phyloP scores from a whole-genome alignment of 2,329 filamentous ascomycete genomes.

The Penicillium thymicola region DNA sequence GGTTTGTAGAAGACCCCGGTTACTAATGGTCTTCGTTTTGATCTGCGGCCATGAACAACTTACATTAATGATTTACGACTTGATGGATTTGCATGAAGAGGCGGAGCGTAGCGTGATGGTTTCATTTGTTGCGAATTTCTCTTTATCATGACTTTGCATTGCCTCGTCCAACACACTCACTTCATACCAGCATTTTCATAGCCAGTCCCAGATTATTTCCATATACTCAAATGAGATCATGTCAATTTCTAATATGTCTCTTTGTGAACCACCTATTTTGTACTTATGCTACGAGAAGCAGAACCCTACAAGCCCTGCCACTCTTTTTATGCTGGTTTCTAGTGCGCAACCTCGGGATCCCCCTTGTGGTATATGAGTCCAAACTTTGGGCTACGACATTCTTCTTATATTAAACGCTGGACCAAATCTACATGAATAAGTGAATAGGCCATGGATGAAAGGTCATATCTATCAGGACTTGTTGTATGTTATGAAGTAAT shows the following conservation, averaged over 20 bases:
- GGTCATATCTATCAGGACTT: no score
- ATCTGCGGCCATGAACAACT: neutral
- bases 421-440: no score
- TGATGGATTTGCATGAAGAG: conserved; percentile 7
- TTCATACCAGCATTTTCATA: neutral
- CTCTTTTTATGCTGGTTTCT: neutral
- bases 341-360: neutral
- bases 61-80: conserved; percentile 18
- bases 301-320: neutral
- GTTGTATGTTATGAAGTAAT: neutral
- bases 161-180: neutral
- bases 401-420: no score
- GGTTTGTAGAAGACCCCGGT: conserved; percentile 6
- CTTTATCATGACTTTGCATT: neutral
- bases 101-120: neutral
- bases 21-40: neutral
- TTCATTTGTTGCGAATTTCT: neutral
- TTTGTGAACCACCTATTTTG: neutral
- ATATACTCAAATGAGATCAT: neutral
- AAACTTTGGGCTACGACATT: no score
- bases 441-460: neutral
- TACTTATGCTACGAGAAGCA: neutral
- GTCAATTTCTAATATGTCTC: neutral
- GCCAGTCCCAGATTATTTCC: neutral
- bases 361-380: neutral